phyloP scores from a whole-genome alignment of 768 basidiomycete genomes.

The Gymnopilus junonius region DNA sequence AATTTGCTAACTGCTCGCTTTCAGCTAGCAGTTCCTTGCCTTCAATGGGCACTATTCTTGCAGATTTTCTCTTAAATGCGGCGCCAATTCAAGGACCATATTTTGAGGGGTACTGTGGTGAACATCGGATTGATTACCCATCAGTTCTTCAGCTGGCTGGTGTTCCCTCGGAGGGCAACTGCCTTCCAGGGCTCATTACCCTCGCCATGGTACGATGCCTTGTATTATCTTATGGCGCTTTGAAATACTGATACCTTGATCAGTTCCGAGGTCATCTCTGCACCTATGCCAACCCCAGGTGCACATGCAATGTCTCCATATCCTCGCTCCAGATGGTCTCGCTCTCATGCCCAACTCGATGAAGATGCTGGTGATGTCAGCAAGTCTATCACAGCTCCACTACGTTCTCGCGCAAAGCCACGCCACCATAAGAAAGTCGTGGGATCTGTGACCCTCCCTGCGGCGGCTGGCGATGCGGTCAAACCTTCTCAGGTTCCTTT shows the following conservation, averaged over 20 bases:
- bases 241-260: not conserved
- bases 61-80: not conserved
- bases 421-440: no score
- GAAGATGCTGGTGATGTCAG: no score
- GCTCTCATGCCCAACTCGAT: no score
- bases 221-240: not conserved
- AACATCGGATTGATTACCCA: not conserved
- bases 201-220: not conserved
- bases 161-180: not conserved
- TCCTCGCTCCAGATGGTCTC: no score
- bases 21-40: not conserved
- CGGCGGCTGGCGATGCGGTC: no score
- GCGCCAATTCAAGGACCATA: not conserved
- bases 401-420: no score
- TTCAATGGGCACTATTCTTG: not conserved
- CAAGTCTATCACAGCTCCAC: no score
- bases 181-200: not conserved
- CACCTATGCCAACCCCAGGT: not conserved
- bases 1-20: not conserved
- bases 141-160: not conserved
- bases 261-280: not conserved
- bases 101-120: conserved; percentile 10
- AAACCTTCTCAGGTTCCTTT: no score
- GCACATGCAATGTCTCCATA: no score
- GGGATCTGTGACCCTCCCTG: no score